phyloP scores from a whole-genome alignment of 1,284 basidiomycete species.

The Ustilago shanxiensis region DNA sequence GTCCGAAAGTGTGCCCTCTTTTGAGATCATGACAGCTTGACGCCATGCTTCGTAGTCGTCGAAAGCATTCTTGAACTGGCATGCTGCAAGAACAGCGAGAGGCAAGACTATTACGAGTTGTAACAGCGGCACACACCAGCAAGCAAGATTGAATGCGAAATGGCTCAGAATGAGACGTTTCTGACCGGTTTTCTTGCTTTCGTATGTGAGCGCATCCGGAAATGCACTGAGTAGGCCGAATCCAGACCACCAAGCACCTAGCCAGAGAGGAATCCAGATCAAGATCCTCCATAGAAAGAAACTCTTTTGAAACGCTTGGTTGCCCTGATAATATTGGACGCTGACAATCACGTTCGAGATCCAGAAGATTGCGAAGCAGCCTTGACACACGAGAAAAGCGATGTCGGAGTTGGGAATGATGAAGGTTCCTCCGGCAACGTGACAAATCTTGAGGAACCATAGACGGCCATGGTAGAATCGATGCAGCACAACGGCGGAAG shows the following conservation, averaged over 20 bases:
- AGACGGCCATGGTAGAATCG: constrained; percentile 24
- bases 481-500: constrained; percentile 11
- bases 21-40: background rate
- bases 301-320: background rate
- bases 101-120: constrained; percentile 17
- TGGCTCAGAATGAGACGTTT: constrained; percentile 37
- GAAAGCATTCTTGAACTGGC: constrained; percentile 1
- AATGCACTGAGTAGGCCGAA: constrained; percentile 39
- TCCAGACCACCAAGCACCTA: constrained; percentile 26
- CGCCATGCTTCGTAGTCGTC: constrained; percentile 16
- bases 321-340: constrained; percentile 17
- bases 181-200: constrained; percentile 10
- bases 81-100: constrained; percentile 8
- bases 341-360: constrained; percentile 16
- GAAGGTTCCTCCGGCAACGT: constrained; percentile 32
- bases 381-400: constrained; percentile 23
- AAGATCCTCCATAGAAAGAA: constrained; percentile 22
- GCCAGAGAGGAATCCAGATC: constrained; percentile 30
- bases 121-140: constrained; percentile 19
- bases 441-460: constrained; percentile 41
- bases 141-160: constrained; percentile 23
- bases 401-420: constrained; percentile 39
- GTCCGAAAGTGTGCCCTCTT: background rate
- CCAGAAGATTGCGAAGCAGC: constrained; percentile 18
- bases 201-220: constrained; percentile 38